These are phyloP conservation scores for Starmerella vaccinii DNA, from an alignment of 805 yeast species.

Conservation along the genomic window DNA sequence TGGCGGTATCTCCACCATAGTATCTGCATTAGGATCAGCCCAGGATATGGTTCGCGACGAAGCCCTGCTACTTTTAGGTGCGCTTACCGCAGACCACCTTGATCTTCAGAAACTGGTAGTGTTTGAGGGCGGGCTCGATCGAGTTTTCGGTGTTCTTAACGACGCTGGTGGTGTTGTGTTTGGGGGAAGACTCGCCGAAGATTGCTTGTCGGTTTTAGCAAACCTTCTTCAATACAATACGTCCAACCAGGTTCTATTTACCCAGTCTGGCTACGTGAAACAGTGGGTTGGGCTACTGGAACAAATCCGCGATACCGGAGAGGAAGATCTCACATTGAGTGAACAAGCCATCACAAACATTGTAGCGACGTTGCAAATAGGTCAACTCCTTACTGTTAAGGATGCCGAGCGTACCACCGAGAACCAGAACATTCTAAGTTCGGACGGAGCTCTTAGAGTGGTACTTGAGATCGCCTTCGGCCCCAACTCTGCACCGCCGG, in stretches of 20 bases:
- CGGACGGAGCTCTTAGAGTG: conserved; percentile 53
- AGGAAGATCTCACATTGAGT: conserved; percentile 40
- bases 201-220: conserved; percentile 65
- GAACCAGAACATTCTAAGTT: conserved; percentile 53
- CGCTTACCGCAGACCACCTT: conserved; percentile 67
- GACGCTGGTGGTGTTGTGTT: conserved; percentile 87
- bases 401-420: conserved; percentile 54
- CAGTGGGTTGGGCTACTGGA: conserved; percentile 48
- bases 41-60: conserved; percentile 82
- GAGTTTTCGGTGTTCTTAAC: conserved; percentile 62
- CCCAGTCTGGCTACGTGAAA: conserved; percentile 73
- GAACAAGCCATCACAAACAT: conserved; percentile 63
- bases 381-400: conserved; percentile 59
- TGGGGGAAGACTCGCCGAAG: conserved; percentile 85
- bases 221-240: conserved; percentile 72
- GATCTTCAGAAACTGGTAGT: conserved; percentile 90
- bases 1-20: conserved; percentile 67
- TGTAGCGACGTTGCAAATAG: conserved; percentile 57
- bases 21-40: conserved; percentile 47
- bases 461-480: conserved; percentile 62
- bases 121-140: conserved; percentile 84
- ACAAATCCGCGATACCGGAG: conserved; percentile 38
- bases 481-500: conserved; percentile 48
- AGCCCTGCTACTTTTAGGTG: conserved; percentile 70
- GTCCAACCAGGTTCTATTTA: conserved; percentile 77